Evolutionary conservation across 1,284 basidiomycete species (phyloP).

Genomic region (Ceratorhiza oryzae-sativae): DNA sequence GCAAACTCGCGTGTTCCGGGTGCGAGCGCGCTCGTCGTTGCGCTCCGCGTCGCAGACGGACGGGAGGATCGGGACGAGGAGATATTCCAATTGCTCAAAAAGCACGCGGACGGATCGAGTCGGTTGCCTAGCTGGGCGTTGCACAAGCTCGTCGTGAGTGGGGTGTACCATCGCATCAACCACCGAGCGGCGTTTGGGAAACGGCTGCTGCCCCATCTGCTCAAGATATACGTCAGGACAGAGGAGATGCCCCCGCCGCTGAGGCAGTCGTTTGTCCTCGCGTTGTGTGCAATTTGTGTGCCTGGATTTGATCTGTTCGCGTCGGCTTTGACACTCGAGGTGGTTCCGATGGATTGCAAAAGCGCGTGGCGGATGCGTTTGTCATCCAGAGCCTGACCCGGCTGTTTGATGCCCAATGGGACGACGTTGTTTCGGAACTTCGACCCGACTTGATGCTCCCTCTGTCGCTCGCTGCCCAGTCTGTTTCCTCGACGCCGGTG

Average conservation of each 20-base stretch:
- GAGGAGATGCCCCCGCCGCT: slow-evolving; percentile 36
- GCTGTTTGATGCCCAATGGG: slow-evolving; percentile 26
- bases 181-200: background rate
- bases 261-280: slow-evolving; percentile 21
- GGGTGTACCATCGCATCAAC: slow-evolving; percentile 29
- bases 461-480: slow-evolving; percentile 21
- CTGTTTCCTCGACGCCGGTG: slow-evolving; percentile 8
- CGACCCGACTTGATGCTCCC: slow-evolving; percentile 27
- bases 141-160: slow-evolving; percentile 23
- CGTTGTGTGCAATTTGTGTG: slow-evolving; percentile 26
- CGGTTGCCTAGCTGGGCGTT: slow-evolving; percentile 29
- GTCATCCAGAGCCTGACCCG: slow-evolving; percentile 14
- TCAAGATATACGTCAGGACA: slow-evolving; percentile 27
- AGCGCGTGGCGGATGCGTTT: slow-evolving; percentile 31
- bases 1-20: slow-evolving; percentile 14
- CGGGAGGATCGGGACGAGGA: slow-evolving; percentile 32
- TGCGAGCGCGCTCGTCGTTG: slow-evolving; percentile 26
- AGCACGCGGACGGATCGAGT: slow-evolving; percentile 19
- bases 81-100: slow-evolving; percentile 2
- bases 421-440: slow-evolving; percentile 1
- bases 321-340: slow-evolving; percentile 32
- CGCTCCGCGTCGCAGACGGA: slow-evolving; percentile 30
- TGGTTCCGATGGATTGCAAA: slow-evolving; percentile 27
- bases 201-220: slow-evolving; percentile 4
- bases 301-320: slow-evolving; percentile 29